Conservation (phyloP, 2,329 filamentous ascomycete species). For the Cercospora sesami region DNA sequence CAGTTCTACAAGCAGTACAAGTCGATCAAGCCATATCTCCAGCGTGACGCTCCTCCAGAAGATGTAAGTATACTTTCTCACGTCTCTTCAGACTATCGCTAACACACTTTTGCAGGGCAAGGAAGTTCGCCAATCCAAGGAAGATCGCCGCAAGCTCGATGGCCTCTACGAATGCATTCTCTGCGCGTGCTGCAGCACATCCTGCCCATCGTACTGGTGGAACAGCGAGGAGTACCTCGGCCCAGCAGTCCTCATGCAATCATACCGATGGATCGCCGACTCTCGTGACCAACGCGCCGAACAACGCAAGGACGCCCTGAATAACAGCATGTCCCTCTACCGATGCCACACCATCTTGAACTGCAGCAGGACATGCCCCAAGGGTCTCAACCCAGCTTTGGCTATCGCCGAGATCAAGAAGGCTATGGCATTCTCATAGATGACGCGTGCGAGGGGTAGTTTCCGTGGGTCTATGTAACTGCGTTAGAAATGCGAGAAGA, state of each 20-base stretch:
- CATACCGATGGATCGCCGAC: constrained; percentile 95
- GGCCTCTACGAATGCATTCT: constrained; percentile 99
- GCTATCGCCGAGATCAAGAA: constrained; percentile 99
- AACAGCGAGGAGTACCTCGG: constrained; percentile 98
- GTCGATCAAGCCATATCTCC: constrained; percentile 97
- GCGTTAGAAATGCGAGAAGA: neutral
- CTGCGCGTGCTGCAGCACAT: constrained; percentile 98
- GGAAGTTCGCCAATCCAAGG: constrained; percentile 87
- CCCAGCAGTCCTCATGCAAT: constrained; percentile 93
- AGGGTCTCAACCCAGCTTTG: constrained; percentile 93
- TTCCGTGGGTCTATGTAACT: neutral
- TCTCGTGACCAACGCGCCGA: constrained; percentile 87
- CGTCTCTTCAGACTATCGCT: constrained; percentile 2
- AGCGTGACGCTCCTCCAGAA: constrained; percentile 78
- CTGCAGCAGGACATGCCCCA: constrained; percentile 96
- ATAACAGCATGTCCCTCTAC: constrained; percentile 99
- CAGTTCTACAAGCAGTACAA: constrained; percentile 99
- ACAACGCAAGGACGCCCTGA: constrained; percentile 84
- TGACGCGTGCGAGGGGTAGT: neutral
- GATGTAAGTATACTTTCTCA: constrained; percentile 62
- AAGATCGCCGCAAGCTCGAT: constrained; percentile 93
- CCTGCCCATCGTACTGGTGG: constrained; percentile 99
- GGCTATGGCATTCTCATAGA: constrained; percentile 67
- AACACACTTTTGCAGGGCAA: constrained; percentile 63
- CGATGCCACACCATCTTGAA: constrained; percentile 99